phyloP scores from a whole-genome alignment of 1,139 yeast genomes.

The Entelexis sorbosivorans region DNA sequence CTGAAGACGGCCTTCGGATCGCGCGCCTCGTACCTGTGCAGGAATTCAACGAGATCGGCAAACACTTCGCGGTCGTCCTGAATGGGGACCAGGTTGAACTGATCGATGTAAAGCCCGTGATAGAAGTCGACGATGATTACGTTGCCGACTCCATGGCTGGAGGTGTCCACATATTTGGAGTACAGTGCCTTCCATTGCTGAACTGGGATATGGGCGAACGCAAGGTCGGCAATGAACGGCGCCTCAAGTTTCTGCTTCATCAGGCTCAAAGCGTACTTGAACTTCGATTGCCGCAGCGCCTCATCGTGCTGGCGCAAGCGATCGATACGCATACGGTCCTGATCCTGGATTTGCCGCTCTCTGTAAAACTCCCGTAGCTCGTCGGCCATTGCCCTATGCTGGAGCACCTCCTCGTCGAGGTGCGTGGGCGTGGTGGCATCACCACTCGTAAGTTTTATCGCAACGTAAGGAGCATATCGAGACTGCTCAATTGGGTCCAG shows the following conservation, averaged over 20 bases:
- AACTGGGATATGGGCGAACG: conserved; percentile 20
- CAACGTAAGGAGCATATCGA: conserved; percentile 15
- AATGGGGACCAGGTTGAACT: conserved; percentile 12
- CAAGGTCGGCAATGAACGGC: conserved; percentile 17
- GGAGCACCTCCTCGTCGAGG: conserved; percentile 3
- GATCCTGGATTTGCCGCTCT: conserved; percentile 17
- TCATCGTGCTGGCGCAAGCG: conserved; percentile 19
- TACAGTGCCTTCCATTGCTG: conserved; percentile 15
- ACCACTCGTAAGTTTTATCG: conserved; percentile 12
- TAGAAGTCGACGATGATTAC: conserved; percentile 20
- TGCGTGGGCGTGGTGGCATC: conserved; percentile 4
- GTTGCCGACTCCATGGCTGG: conserved; percentile 15
- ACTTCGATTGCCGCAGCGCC: conserved; percentile 16
- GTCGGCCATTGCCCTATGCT: conserved; percentile 9
- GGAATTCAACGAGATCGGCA: conserved; percentile 10
- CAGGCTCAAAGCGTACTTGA: conserved; percentile 15
- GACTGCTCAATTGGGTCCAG: conserved; percentile 13
- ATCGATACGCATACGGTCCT: conserved; percentile 18
- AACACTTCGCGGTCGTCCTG: conserved; percentile 15
- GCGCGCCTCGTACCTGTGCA: conserved; percentile 10
- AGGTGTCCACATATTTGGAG: conserved; percentile 11
- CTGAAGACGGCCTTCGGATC: conserved; percentile 13
- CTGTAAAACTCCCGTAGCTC: conserved; percentile 15
- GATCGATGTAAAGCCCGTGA: conserved; percentile 19
- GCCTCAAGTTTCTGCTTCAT: conserved; percentile 18